phyloP scores from a whole-genome alignment of 2,329 filamentous ascomycete genomes.

The Talaromyces albobiverticillius region DNA sequence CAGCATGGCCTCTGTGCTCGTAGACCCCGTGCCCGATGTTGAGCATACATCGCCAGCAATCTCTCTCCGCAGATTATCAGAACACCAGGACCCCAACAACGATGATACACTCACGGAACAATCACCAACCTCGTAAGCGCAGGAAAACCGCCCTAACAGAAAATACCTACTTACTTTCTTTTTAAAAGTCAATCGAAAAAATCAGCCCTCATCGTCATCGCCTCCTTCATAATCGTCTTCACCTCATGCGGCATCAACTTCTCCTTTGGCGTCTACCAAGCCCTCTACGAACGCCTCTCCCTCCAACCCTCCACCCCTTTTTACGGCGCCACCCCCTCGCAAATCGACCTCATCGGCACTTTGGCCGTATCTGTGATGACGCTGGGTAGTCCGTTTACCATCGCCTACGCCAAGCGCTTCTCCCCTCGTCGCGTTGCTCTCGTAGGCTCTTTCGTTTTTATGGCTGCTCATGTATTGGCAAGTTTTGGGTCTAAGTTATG shows the following conservation, averaged over 20 bases:
- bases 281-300: constrained; percentile 35
- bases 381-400: constrained; percentile 32
- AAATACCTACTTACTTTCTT: too few species aligned
- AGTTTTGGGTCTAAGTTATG: constrained; percentile 32
- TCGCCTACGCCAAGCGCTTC: constrained; percentile 33
- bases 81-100: too few species aligned
- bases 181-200: neutral
- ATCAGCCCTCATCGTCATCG: constrained; percentile 1
- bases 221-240: constrained; percentile 28
- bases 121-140: too few species aligned
- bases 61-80: too few species aligned
- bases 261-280: constrained; percentile 41
- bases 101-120: too few species aligned
- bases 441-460: constrained; percentile 28
- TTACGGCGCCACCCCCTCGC: constrained; percentile 31
- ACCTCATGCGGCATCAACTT: constrained; percentile 38
- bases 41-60: too few species aligned
- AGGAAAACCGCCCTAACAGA: too few species aligned
- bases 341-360: constrained; percentile 40
- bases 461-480: constrained; percentile 27
- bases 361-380: constrained; percentile 35
- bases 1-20: too few species aligned
- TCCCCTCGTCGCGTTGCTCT: constrained; percentile 28
- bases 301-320: constrained; percentile 29
- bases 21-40: too few species aligned